Percentiles rank a stretch among this genome's conserved stretches.
These are phyloP conservation scores for Talaromyces amestolkiae DNA, from an alignment of 2,329 filamentous ascomycete genomes.

Conservation along the genomic window DNA sequence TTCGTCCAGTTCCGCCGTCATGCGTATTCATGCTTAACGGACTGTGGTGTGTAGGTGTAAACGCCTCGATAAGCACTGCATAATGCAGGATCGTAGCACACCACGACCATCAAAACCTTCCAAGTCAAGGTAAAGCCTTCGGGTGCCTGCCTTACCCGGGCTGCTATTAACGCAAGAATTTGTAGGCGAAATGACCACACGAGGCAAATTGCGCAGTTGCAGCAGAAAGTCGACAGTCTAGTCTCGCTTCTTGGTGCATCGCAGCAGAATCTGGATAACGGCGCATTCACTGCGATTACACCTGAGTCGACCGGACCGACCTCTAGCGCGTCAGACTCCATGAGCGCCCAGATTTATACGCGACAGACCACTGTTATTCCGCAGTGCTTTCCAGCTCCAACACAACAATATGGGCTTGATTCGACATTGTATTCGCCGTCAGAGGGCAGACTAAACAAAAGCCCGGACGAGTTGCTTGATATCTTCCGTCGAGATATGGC, in stretches of 20 bases:
- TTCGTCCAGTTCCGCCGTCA: not conserved
- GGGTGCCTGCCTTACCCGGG: not conserved
- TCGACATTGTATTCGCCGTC: not conserved
- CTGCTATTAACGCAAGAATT: conserved; percentile 4
- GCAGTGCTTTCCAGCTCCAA: conserved; percentile 4
- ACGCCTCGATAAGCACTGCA: conserved; percentile 16
- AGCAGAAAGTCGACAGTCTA: conserved; percentile 16
- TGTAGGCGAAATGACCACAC: conserved; percentile 16
- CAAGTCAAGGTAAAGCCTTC: conserved; percentile 12
- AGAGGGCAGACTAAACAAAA: conserved; percentile 2
- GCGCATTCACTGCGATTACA: conserved; percentile 8
- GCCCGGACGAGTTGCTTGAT: conserved; percentile 9
- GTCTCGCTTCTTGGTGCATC: conserved; percentile 13
- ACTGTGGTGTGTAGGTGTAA: conserved; percentile 12
- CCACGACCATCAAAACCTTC: conserved; percentile 14
- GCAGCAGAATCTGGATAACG: conserved; percentile 7
- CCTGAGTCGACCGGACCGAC: conserved; percentile 8
- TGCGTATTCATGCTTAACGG: not conserved
- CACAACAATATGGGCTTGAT: conserved; percentile 11
- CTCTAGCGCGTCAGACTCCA: conserved; percentile 8
- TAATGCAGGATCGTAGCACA: conserved; percentile 18
- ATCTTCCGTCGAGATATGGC: conserved; percentile 12
- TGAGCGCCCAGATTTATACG: not conserved
- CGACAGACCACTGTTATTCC: conserved; percentile 9
- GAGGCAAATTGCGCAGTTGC: conserved; percentile 13